A percentile compares a stretch with the other conserved stretches of the same genome.
phyloP scores from a whole-genome alignment of 768 basidiomycete species.

The Solioccasus polychromus region DNA sequence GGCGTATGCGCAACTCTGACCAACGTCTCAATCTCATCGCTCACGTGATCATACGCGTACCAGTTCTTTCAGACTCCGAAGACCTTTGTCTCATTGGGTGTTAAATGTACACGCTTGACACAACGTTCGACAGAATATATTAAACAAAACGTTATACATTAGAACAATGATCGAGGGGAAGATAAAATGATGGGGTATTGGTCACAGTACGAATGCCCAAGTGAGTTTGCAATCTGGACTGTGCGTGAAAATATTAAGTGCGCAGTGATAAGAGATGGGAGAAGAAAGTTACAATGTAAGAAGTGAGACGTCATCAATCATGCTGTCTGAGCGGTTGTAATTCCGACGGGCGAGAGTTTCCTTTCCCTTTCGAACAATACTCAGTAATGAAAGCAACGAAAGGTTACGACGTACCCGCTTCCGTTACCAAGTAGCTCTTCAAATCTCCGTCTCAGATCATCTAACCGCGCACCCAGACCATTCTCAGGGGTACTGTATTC shows the following conservation, averaged over 20 bases:
- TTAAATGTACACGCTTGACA: too few relatives aligned
- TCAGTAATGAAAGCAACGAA: neutral
- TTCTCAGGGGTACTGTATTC: conserved; percentile 13
- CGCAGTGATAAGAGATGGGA: neutral
- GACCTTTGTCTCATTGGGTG: too few relatives aligned
- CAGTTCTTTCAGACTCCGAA: too few relatives aligned
- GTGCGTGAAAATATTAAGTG: neutral
- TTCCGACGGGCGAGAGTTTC: conserved; percentile 19
- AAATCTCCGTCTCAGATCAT: conserved; percentile 19
- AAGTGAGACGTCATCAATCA: neutral
- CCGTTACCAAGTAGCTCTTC: conserved; percentile 30
- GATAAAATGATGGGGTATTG: too few relatives aligned
- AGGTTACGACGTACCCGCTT: conserved; percentile 17
- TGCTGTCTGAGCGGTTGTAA: neutral
- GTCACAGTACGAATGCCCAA: neutral
- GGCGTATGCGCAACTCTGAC: conserved; percentile 10
- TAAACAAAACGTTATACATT: too few relatives aligned
- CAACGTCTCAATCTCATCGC: conserved; percentile 20
- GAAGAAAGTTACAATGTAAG: neutral
- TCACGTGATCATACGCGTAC: conserved; percentile 19
- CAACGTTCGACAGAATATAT: too few relatives aligned
- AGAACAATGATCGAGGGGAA: neutral
- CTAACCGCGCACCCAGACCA: conserved; percentile 8
- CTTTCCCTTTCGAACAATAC: conserved; percentile 12
- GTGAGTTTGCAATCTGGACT: neutral